Evolutionary conservation across 148 eudicot species (phyloP).

Genomic region (Hydrangea macrophylla): DNA sequence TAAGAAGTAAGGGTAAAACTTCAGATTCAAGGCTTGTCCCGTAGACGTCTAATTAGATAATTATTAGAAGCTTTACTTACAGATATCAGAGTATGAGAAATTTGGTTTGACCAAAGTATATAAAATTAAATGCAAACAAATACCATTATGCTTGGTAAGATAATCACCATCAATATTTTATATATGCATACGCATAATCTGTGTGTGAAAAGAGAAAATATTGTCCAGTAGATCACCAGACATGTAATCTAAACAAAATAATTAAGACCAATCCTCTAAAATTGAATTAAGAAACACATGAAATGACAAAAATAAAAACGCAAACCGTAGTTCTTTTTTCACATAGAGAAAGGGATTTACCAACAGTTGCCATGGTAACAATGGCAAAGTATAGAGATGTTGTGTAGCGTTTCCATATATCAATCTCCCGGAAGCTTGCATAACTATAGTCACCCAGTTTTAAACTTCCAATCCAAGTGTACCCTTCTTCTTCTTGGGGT

Average conservation of each 20-base stretch:
- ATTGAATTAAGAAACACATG: neutral
- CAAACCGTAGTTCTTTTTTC: neutral
- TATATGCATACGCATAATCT: too few relatives aligned
- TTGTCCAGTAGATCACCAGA: neutral
- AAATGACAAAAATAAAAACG: neutral
- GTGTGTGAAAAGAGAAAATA: too few relatives aligned
- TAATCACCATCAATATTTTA: too few relatives aligned
- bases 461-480: constrained; percentile 98
- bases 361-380: constrained; percentile 96
- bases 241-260: neutral
- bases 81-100: too few relatives aligned
- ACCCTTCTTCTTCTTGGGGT: constrained; percentile 69
- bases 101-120: too few relatives aligned
- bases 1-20: too few relatives aligned
- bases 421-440: constrained; percentile 73
- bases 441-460: constrained; percentile 79
- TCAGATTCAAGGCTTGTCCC: too few relatives aligned
- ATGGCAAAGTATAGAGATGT: constrained; percentile 87
- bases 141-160: too few relatives aligned
- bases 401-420: constrained; percentile 69
- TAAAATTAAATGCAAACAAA: too few relatives aligned
- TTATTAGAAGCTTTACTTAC: too few relatives aligned
- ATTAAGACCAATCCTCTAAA: neutral
- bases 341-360: constrained; percentile 42
- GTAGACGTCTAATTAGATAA: too few relatives aligned